Evolutionary conservation across 2,329 filamentous ascomycete genomes (phyloP), one percentile per base, ranked within the genome.

Genomic region (Fusarium oxysporum): DNA sequence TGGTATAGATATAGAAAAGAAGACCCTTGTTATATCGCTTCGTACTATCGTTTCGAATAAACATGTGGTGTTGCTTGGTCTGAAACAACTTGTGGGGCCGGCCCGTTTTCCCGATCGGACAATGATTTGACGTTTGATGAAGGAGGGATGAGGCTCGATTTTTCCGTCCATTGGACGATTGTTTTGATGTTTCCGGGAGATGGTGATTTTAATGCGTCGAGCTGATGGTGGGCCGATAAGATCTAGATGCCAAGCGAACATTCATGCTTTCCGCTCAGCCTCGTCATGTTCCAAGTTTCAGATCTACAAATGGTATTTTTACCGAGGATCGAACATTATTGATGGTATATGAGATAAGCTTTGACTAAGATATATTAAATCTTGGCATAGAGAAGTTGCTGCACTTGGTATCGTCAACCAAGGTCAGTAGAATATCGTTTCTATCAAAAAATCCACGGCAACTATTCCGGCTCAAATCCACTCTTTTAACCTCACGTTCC

Each of bases 81-180:
- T 77, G 75, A 77, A 77, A 77, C 75, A 65, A 45, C 43, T 70
- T 63, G 54, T 60, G 61, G 56, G 43, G 43, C 58, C 65, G 28
- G 48, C 40, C 65, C 72, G 51, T 23, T 30, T 35, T 25, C 38
- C 41, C 45, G 37, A 70, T 76, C 68, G 62, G 50, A 40, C 41
- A 62, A 73, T 64, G 45, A 59, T 45, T 75, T 40, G 32, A 23
- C 35, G 47, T 65, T 69, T 65, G 67, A 77, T 77, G 70, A 72
- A 72, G 53, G 62, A 51, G 68, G 73, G 65, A 57, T 45, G 54
- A 65, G 62, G 58, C 28, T 48, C 33, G 57, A 47, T 60, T 76
- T 74, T 76, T 76, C 74, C 74, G 70, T 76, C 74, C 72, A 40
- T 43, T 74, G 44, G 65, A 43, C 37, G 51, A 45, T 21, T 41